A percentile compares a stretch with the other conserved stretches of the same genome.
These are phyloP conservation scores for Aspergillus homomorphus DNA, from an alignment of 495 filamentous ascomycete genomes.

Conservation along the genomic window DNA sequence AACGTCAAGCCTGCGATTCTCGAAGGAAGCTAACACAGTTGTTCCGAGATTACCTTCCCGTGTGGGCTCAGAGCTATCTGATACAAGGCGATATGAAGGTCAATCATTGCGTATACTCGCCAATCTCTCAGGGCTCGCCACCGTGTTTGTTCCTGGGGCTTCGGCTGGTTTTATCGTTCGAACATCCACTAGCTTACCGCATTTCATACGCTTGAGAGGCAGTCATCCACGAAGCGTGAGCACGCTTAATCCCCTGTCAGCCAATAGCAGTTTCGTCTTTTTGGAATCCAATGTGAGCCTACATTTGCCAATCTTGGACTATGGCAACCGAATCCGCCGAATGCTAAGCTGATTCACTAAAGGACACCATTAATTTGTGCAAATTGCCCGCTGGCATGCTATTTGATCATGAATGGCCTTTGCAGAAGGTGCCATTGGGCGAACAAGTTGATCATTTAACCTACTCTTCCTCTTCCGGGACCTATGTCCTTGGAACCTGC, in stretches of 20 bases:
- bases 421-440: conserved; percentile 64
- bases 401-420: conserved; percentile 68
- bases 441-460: conserved; percentile 69
- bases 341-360: conserved; percentile 4
- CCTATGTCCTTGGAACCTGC: conserved; percentile 75
- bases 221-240: conserved; percentile 62
- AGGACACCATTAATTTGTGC: conserved; percentile 63
- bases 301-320: neutral
- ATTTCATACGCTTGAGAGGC: conserved; percentile 67
- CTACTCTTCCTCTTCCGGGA: conserved; percentile 68
- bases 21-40: conserved; percentile 66
- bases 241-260: conserved; percentile 64
- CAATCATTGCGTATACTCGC: conserved; percentile 57
- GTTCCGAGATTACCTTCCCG: conserved; percentile 51
- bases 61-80: conserved; percentile 30
- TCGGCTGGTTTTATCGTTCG: conserved; percentile 78
- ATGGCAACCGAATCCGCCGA: neutral
- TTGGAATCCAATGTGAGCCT: conserved; percentile 54
- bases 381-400: conserved; percentile 61
- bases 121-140: conserved; percentile 70
- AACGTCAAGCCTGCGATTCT: conserved; percentile 60
- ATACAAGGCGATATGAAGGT: conserved; percentile 39
- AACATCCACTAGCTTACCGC: conserved; percentile 68
- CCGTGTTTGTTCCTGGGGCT: conserved; percentile 75
- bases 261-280: conserved; percentile 78